Evolutionary conservation across 805 yeast species (phyloP).

Genomic region (Cyberlindnera euphorbiae): DNA sequence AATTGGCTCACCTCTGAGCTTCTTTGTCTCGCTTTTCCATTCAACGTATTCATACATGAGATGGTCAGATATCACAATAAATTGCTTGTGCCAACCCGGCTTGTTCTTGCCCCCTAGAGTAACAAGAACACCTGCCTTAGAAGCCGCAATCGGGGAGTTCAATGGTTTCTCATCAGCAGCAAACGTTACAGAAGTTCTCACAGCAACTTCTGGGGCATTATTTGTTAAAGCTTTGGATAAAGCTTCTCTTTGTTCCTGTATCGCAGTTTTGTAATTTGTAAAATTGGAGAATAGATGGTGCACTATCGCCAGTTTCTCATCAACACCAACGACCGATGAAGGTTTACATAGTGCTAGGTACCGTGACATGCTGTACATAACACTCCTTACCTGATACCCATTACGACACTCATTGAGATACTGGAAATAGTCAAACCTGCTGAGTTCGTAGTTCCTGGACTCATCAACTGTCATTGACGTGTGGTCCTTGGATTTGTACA

Average conservation of each 20-base stretch:
- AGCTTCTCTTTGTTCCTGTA: no score
- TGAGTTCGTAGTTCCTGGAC: conserved; percentile 40
- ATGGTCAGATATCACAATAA: conserved; percentile 75
- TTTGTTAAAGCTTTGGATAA: no score
- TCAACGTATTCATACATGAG: conserved; percentile 66
- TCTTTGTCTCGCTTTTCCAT: no score
- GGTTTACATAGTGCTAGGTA: conserved; percentile 5
- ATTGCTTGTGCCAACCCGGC: conserved; percentile 77
- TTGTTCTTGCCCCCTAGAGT: conserved; percentile 16
- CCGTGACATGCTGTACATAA: conserved; percentile 11
- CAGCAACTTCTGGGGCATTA: background rate
- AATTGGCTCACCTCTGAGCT: conserved; percentile 59
- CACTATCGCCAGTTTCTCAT: no score
- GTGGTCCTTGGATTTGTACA: no score
- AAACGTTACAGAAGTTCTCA: background rate
- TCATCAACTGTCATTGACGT: no score
- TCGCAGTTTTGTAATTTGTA: no score
- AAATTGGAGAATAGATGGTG: no score
- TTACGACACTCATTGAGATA: conserved; percentile 29
- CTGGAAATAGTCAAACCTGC: conserved; percentile 43
- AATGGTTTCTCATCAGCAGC: background rate
- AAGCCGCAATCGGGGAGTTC: background rate
- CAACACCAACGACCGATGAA: background rate
- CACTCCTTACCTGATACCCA: conserved; percentile 20
- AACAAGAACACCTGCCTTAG: conserved; percentile 10